phyloP scores from a whole-genome alignment of 352 stramenopile species.

The Phytophthora quininea region DNA sequence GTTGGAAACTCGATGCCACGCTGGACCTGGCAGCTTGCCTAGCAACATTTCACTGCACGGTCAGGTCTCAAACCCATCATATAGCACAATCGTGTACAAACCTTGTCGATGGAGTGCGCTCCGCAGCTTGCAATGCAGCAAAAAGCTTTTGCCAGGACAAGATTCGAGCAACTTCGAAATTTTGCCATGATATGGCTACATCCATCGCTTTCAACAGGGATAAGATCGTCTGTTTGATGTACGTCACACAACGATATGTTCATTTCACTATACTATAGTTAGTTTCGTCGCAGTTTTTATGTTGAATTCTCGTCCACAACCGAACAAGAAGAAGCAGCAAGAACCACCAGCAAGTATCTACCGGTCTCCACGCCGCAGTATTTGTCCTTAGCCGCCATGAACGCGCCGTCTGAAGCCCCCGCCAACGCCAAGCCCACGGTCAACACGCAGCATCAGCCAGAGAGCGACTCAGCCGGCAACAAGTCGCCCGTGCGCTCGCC shows the following conservation, averaged over 20 bases:
- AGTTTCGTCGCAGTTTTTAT: no score
- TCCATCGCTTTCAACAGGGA: not conserved
- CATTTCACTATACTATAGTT: no score
- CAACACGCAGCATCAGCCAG: not conserved
- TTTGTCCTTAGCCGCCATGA: not conserved
- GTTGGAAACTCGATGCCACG: no score
- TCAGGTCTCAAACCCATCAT: no score
- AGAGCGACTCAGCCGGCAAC: not conserved
- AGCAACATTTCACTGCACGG: no score
- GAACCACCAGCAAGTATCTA: no score
- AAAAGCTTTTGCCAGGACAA: not conserved
- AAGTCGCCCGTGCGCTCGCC: constrained; percentile 30
- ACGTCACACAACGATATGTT: no score
- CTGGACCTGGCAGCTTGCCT: no score
- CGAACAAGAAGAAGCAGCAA: not conserved
- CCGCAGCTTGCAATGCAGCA: not conserved
- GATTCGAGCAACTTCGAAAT: not conserved
- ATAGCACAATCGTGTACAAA: no score
- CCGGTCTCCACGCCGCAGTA: no score
- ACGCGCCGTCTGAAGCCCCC: constrained; percentile 6
- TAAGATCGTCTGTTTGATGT: no score
- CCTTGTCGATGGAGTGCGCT: not conserved
- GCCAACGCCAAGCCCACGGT: not conserved
- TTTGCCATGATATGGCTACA: not conserved
- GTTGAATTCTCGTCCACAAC: no score